Evolutionary conservation across 176 grass and related monocot genomes (phyloP).

Genomic region (Puccinellia tenuiflora): DNA sequence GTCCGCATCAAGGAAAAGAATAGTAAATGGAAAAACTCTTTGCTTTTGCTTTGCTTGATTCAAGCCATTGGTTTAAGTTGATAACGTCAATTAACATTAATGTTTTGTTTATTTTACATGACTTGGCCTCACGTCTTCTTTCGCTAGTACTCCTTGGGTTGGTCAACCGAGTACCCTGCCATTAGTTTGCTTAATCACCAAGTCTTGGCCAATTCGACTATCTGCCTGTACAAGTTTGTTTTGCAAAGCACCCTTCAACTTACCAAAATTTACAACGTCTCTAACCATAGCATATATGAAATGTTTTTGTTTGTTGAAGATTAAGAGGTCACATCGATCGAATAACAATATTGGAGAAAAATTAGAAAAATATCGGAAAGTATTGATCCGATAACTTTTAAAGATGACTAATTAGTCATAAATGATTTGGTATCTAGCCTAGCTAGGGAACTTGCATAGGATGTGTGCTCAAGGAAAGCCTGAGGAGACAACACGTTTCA

Average conservation of each 20-base stretch:
- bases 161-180: no score
- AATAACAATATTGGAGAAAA: not conserved
- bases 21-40: not conserved
- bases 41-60: not conserved
- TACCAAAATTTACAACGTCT: not conserved
- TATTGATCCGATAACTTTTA: not conserved
- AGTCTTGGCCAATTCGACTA: not conserved
- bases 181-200: no score
- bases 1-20: not conserved
- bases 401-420: not conserved
- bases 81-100: not conserved
- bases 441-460: not conserved
- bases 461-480: not conserved
- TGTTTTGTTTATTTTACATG: not conserved
- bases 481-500: not conserved
- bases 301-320: not conserved
- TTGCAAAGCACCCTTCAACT: not conserved
- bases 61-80: not conserved
- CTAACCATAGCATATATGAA: not conserved
- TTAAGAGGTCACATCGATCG: not conserved
- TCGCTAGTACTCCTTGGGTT: not conserved
- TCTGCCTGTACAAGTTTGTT: not conserved
- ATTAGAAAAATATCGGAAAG: not conserved
- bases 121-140: slow-evolving; percentile 9
- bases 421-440: not conserved